Evolutionary conservation across 805 yeast genomes (phyloP).

Genomic region (Millerago galiae): DNA sequence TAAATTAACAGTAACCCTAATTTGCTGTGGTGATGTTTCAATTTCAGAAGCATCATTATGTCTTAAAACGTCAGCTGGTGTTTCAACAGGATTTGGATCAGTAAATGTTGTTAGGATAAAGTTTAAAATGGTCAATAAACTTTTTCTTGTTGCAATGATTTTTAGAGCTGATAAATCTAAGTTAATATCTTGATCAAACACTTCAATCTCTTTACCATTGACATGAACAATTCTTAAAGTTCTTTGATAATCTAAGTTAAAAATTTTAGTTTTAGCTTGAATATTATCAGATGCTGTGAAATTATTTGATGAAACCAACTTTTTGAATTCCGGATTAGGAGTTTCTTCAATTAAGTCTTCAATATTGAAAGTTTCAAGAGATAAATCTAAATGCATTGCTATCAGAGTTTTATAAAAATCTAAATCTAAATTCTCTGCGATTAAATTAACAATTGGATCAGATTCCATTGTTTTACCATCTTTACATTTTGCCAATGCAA

Average conservation of each 20-base stretch:
- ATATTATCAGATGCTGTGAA: conserved; percentile 32
- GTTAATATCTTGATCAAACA: conserved; percentile 70
- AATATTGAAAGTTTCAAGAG: conserved; percentile 58
- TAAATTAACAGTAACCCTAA: conserved; percentile 60
- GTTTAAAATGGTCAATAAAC: conserved; percentile 71
- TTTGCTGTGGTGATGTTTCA: conserved; percentile 64
- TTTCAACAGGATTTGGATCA: conserved; percentile 62
- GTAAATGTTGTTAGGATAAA: conserved; percentile 84
- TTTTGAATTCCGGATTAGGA: conserved; percentile 56
- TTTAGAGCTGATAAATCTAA: conserved; percentile 74
- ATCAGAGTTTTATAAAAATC: conserved; percentile 51
- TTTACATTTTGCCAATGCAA: conserved; percentile 63
- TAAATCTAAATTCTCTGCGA: conserved; percentile 59
- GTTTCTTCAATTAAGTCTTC: conserved; percentile 69
- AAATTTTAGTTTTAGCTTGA: conserved; percentile 39
- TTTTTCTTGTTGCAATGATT: conserved; percentile 68
- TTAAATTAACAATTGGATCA: conserved; percentile 63
- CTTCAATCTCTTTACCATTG: conserved; percentile 49
- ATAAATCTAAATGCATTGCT: conserved; percentile 60
- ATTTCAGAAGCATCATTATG: conserved; percentile 56
- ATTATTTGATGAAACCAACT: conserved; percentile 60
- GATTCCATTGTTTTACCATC: conserved; percentile 54
- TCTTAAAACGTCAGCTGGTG: conserved; percentile 64
- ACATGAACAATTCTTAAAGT: conserved; percentile 52
- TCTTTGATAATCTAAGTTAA: conserved; percentile 53